Conservation (phyloP, 2,329 filamentous ascomycete genomes). For the Fusarium metavorans region DNA sequence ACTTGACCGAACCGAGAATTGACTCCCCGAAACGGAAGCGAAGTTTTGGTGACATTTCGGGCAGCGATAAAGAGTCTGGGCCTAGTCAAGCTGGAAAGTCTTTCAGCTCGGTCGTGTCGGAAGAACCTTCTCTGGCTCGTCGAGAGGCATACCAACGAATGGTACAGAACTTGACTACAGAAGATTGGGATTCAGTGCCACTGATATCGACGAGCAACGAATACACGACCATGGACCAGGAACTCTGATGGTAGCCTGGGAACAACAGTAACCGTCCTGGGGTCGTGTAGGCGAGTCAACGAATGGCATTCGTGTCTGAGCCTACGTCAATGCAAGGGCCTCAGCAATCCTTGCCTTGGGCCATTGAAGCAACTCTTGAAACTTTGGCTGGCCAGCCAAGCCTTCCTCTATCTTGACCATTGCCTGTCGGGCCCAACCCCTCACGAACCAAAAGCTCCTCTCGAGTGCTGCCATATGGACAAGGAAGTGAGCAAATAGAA, state of each 20-base stretch:
- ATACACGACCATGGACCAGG: slow-evolving; percentile 48
- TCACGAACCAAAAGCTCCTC: slow-evolving; percentile 43
- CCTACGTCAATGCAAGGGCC: slow-evolving; percentile 10
- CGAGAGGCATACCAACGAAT: slow-evolving; percentile 52
- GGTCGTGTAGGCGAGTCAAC: not conserved
- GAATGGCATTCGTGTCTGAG: not conserved
- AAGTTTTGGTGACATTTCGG: slow-evolving; percentile 23
- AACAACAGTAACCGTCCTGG: not conserved
- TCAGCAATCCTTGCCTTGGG: slow-evolving; percentile 37
- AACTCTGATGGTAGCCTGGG: slow-evolving; percentile 43
- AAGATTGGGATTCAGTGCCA: slow-evolving; percentile 47
- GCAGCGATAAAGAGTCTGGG: not conserved
- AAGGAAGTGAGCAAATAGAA: slow-evolving; percentile 44
- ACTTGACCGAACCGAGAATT: not conserved
- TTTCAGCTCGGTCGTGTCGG: slow-evolving; percentile 24
- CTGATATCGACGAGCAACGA: slow-evolving; percentile 52
- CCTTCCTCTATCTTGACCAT: slow-evolving; percentile 36
- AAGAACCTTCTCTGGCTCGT: slow-evolving; percentile 40
- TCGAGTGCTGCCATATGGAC: slow-evolving; percentile 43
- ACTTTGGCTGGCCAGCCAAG: slow-evolving; percentile 29
- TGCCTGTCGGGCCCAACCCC: slow-evolving; percentile 41
- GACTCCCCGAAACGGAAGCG: slow-evolving; percentile 32
- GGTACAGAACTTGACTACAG: slow-evolving; percentile 43
- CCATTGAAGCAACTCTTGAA: slow-evolving; percentile 39
- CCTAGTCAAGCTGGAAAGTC: slow-evolving; percentile 23